Evolutionary conservation across 202 grass and related monocot genomes (phyloP).

Genomic region (Setaria italica): DNA sequence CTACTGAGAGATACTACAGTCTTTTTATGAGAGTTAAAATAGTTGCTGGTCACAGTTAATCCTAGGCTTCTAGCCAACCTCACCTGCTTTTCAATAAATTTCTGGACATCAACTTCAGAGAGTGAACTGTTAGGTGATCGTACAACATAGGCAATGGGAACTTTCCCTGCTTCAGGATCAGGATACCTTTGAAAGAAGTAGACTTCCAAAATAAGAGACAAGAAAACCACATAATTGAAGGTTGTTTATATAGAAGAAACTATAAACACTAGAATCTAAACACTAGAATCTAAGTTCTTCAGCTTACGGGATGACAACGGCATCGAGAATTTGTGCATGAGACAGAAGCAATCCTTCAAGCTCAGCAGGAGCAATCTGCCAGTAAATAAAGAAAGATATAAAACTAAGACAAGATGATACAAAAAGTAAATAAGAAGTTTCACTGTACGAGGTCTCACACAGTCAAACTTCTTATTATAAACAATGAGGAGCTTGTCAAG

Average conservation of each 20-base stretch:
- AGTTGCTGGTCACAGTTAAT: neutral
- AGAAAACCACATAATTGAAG: slow-evolving; percentile 13
- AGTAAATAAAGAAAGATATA: slow-evolving; percentile 22
- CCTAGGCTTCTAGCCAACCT: neutral
- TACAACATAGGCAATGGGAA: slow-evolving; percentile 89
- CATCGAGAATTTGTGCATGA: slow-evolving; percentile 81
- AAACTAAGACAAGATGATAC: neutral
- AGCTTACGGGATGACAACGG: slow-evolving; percentile 90
- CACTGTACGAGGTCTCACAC: neutral
- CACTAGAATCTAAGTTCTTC: slow-evolving; percentile 13
- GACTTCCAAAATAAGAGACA: slow-evolving; percentile 29
- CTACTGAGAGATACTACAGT: neutral
- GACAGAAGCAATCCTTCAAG: slow-evolving; percentile 88
- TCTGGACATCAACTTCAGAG: slow-evolving; percentile 71
- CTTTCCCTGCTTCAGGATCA: slow-evolving; percentile 87
- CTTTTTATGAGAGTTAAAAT: neutral
- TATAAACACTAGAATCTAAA: slow-evolving; percentile 28
- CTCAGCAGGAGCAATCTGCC: slow-evolving; percentile 87
- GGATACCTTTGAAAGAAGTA: slow-evolving; percentile 66
- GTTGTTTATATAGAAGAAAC: neutral
- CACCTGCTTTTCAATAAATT: slow-evolving; percentile 83
- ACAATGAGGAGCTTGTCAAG: neutral
- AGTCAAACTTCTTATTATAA: neutral
- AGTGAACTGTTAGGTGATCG: slow-evolving; percentile 69
- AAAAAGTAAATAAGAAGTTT: neutral